Evolutionary conservation across 805 yeast genomes (phyloP), one percentile per base, ranked within the genome.

Genomic region (Candida namnaoensis): DNA sequence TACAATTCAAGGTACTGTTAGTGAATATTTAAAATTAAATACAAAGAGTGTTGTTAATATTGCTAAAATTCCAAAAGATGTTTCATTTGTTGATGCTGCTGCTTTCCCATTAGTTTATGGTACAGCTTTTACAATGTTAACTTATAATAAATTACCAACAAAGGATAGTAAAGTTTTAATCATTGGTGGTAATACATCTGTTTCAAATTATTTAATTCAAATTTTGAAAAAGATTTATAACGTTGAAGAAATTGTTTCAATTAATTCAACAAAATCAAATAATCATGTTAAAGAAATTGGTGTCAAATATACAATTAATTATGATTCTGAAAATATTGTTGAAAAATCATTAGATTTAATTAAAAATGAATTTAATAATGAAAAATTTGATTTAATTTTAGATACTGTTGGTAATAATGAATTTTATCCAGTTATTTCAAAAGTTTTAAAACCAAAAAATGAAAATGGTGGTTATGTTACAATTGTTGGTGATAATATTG

Each of bases 141-240:
- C 52, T 7, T 48, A 52, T 26, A 54, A 56, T 4, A 65, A 67
- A 43, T 56, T 60, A 32, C 60, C 73, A 19, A 65, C 62, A 34
- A 64, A 65, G 10, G 60, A 64, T 13, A 64, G 76, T 5, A 72
- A 68, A 44, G 74, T 82, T 5, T 65, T 84, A 38, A 69, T 86
- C 19, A 63, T 83, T 38, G 95, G 95, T 34, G 91, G 83, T 25
- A 80, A 84, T 7, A 78, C 95, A 1, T 62, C 80, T 12, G 88
- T 82, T 13, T 88, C 90, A 23, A 55, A 69, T 27, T 69, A 66
- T 44, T 66, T 71, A 5, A 63, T 76, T 32, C 85, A 80, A 56
- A 56, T 83, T 35, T 76, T 81, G 10, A 80, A 74, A 56, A 57
- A 69, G 34, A 55, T 61, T 38, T 65, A 65, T 42, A 60, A 67